Percentiles rank a stretch among this genome's conserved stretches.
Evolutionary conservation across 2,329 filamentous ascomycete species (phyloP).

Genomic region (Trichoderma aggressivum): DNA sequence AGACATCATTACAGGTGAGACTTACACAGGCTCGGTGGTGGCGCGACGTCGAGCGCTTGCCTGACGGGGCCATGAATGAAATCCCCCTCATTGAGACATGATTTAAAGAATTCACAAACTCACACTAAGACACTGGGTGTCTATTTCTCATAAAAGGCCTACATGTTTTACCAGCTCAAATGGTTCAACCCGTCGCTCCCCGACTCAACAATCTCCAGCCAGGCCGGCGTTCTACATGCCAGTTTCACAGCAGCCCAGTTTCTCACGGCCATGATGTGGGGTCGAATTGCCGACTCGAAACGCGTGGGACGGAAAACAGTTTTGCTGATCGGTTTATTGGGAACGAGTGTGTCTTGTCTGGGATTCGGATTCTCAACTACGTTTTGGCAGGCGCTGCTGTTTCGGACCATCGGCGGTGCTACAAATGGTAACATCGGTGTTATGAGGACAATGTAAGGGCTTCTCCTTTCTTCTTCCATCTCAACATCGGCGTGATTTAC

Average conservation of each 20-base stretch:
- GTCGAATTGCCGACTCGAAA: conserved; percentile 62
- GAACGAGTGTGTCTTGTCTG: conserved; percentile 47
- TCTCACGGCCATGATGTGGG: conserved; percentile 79
- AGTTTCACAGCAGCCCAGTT: conserved; percentile 82
- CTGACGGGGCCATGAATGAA: neutral
- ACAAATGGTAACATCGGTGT: conserved; percentile 74
- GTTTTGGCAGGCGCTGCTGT: conserved; percentile 69
- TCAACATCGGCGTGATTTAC: neutral
- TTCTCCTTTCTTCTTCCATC: neutral
- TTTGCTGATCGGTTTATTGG: conserved; percentile 70
- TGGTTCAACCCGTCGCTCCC: conserved; percentile 61
- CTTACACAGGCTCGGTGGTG: neutral
- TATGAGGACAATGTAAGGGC: conserved; percentile 63
- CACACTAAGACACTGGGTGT: neutral
- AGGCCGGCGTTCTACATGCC: conserved; percentile 74
- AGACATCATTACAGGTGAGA: conserved; percentile 62
- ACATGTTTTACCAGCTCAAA: conserved; percentile 86
- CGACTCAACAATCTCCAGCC: conserved; percentile 66
- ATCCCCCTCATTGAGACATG: neutral
- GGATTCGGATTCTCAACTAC: conserved; percentile 64
- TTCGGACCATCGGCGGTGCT: conserved; percentile 65
- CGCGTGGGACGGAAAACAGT: conserved; percentile 71
- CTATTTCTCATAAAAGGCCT: conserved; percentile 49
- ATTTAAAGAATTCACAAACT: neutral
- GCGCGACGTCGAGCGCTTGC: neutral